Base-by-base conservation (phyloP, 2,329 filamentous ascomycete species). In the Botryotinia narcissicola region DNA sequence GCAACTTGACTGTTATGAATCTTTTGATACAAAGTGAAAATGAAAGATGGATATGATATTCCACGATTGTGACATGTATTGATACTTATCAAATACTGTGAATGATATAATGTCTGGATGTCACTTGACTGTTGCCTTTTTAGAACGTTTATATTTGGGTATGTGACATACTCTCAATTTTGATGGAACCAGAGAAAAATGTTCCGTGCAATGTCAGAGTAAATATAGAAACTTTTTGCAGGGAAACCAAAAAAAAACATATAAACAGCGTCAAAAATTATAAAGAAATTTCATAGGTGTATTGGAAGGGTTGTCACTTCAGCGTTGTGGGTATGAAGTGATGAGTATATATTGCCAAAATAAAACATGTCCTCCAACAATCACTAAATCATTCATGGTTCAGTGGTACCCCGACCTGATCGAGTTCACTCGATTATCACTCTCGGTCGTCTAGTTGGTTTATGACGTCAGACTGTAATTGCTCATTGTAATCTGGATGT, bases 401-500 rank as follows among this genome's bases (percentile, higher is more conserved):
- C 66, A 57, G 66, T 57, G 66, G 66, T 68, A 42, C 0, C 25
- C 7, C 40, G 66, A 68, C 66, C 66, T 51, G 66, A 57, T 57
- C 48, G 66, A 68, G 66, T 42, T 68, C n/a, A 68, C 66, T 57
- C 48, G 66, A 57, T 42, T 18, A 68, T 10, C 18, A 68, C 66
- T 68, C 66, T 68, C 46, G 66, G 44, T 68, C 46, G 46, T 54
- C 64, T 68, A 51, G 44, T 51, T 51, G 46, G 64, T 68, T 68
- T 51, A 68, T 66, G 66, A 54, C 66, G 48, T 57, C 48, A 68
- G 66, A 66, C 63, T 66, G 63, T 66, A 66, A 66, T 66, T 66
- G 44, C 18, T 37, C 20, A 48, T 37, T 66, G 29, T n/a, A n/a
- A 66, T 66, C 63, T 66, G 63, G 63, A 66, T 66, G 63, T 66